Evolutionary conservation across 1,139 yeast genomes (phyloP), one percentile per base, ranked within the genome.

Genomic region (Dujonia santamariae): DNA sequence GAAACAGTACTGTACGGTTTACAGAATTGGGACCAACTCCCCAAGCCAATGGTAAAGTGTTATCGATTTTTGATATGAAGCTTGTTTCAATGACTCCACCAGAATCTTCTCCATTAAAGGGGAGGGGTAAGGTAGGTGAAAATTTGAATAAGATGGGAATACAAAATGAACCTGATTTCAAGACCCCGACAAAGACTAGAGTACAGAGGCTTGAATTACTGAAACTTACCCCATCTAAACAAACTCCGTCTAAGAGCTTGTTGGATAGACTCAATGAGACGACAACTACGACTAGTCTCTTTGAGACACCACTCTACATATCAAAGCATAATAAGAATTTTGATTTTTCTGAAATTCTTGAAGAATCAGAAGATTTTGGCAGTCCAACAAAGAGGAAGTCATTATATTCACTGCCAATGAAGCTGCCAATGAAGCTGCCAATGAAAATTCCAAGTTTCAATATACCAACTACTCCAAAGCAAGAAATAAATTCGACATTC

Each of bases 1-100:
- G n/a, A n/a, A n/a, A n/a, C n/a, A n/a, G n/a, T n/a, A n/a, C 12
- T 12, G 9, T 26, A 26, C 29, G 29, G 20, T 9, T 4, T 4
- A 23, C 54, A 1, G 81, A 76, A 41, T 51, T 82, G 13, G 90
- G 90, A 0, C 92, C 92, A 0, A 83, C 92, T 0, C 92, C 92
- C 0, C 90, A 82, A 43, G 68, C 83, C 7, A 70, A 79, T 40
- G 92, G 92, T 0, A 69, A 78, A 27, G 85, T 82, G 0, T 50
- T 81, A 29, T 80, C 88, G 8, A 65, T 83, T 9, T 80, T 83
- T 47, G 88, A 82, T 43, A 59, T 73, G 28, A 53, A 55, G 28
- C 37, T 68, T 38, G 26, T 21, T 6, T 22, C 32, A 3, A 31
- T 36, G 30, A 63, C 74, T 1, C 75, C 78, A 1, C 74, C 75